Evolutionary conservation across 345 rosid genomes (phyloP).

Genomic region (Garcia nutans): DNA sequence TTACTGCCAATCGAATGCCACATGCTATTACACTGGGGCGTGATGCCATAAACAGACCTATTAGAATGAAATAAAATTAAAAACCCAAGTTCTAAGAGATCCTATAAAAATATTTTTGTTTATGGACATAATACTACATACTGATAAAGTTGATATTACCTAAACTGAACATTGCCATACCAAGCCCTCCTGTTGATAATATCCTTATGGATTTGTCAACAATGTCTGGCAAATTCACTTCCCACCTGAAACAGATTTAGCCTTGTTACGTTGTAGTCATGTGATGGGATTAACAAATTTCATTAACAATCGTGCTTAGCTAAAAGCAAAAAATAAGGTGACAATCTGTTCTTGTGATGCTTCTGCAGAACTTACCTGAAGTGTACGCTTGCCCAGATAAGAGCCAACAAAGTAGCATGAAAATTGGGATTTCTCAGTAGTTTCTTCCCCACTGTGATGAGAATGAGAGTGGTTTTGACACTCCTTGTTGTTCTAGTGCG

Average conservation of each 20-base stretch:
- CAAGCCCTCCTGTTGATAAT: constrained; percentile 82
- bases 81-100: neutral
- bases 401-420: constrained; percentile 63
- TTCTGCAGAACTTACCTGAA: constrained; percentile 48
- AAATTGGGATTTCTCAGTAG: constrained; percentile 76
- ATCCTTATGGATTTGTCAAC: constrained; percentile 61
- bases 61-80: neutral
- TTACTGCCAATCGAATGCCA: constrained; percentile 52
- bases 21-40: constrained; percentile 67
- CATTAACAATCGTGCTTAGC: neutral
- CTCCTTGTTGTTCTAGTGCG: constrained; percentile 41
- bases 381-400: constrained; percentile 77
- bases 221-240: constrained; percentile 60
- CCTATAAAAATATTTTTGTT: neutral
- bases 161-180: constrained; percentile 97
- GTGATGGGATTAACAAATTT: neutral
- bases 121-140: neutral
- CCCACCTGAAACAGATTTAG: constrained; percentile 46
- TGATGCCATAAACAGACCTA: constrained; percentile 90
- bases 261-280: neutral
- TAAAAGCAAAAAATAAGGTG: neutral
- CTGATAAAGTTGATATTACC: constrained; percentile 38
- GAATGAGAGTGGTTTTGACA: constrained; percentile 40
- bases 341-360: neutral
- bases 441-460: constrained; percentile 63